These are phyloP conservation scores for Massospora cicadina DNA, from an alignment of 371 early-diverging fungal genomes.

Conservation along the genomic window DNA sequence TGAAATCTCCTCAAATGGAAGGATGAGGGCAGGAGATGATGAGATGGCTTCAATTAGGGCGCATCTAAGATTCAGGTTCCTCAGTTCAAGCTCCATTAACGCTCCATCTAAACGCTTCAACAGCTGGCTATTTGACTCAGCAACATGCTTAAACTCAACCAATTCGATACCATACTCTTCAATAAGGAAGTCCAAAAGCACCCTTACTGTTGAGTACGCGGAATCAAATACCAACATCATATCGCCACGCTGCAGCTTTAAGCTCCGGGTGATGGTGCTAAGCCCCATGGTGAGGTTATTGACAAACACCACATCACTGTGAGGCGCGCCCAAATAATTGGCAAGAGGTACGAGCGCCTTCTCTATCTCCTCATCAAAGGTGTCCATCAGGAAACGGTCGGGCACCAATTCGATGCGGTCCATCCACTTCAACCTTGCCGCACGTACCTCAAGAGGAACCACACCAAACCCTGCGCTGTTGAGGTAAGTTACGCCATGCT, in stretches of 20 bases:
- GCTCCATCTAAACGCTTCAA: neutral
- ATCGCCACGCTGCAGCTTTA: conserved; percentile 16
- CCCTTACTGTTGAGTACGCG: conserved; percentile 17
- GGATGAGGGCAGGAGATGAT: conserved; percentile 27
- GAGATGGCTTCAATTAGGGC: conserved; percentile 29
- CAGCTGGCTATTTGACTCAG: neutral
- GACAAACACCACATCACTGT: conserved; percentile 20
- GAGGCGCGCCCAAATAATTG: conserved; percentile 16
- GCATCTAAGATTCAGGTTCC: neutral
- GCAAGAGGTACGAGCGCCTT: conserved; percentile 18
- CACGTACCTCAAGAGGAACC: conserved; percentile 4
- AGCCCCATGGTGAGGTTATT: conserved; percentile 18
- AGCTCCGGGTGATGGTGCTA: conserved; percentile 19
- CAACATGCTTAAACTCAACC: neutral
- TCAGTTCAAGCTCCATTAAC: neutral
- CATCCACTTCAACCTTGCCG: conserved; percentile 6
- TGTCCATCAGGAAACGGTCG: conserved; percentile 8
- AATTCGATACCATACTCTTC: neutral
- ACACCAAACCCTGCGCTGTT: conserved; percentile 13
- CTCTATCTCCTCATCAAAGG: conserved; percentile 12
- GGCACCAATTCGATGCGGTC: conserved; percentile 9
- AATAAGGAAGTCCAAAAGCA: neutral
- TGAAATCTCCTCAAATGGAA: conserved; percentile 36
- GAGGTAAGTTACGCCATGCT: conserved; percentile 7
- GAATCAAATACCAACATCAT: conserved; percentile 22